These are phyloP conservation scores for Tolypocladium guangdongense DNA, from an alignment of 2,329 filamentous ascomycete species.

Conservation along the genomic window DNA sequence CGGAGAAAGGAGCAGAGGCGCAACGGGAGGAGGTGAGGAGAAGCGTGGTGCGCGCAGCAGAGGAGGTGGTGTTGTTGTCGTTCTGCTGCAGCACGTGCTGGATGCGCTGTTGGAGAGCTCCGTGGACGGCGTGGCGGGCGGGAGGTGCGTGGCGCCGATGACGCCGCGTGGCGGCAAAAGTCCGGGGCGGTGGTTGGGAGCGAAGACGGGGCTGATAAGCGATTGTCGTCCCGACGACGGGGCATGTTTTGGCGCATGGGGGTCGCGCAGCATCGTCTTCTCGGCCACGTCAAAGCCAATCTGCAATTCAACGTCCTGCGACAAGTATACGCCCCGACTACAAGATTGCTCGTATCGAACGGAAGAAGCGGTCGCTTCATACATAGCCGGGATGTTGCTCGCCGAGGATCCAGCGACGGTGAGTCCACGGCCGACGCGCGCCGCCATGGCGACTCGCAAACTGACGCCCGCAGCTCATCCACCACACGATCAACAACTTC, in stretches of 20 bases:
- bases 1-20: not conserved
- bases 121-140: not conserved
- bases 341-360: not conserved
- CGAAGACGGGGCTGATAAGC: not conserved
- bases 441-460: not conserved
- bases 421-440: slow-evolving; percentile 20
- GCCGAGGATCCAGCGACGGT: slow-evolving; percentile 86
- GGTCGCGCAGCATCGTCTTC: not conserved
- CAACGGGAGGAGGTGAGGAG: not conserved
- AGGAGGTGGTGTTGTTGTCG: not conserved
- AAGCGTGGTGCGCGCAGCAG: not conserved
- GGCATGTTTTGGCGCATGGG: not conserved
- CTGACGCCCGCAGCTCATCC: slow-evolving; percentile 31
- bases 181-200: not conserved
- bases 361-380: not conserved
- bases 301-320: not conserved
- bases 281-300: not conserved
- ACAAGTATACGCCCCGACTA: not conserved
- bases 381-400: slow-evolving; percentile 63
- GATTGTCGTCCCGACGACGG: slow-evolving; percentile 7
- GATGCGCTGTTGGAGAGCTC: not conserved
- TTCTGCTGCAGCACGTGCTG: not conserved
- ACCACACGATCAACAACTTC: slow-evolving; percentile 88
- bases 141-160: not conserved
- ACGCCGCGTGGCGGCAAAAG: not conserved